Evolutionary conservation across 768 basidiomycete genomes (phyloP), one percentile per base, ranked within the genome.

Genomic region (Leucosporidium creatinivorum): DNA sequence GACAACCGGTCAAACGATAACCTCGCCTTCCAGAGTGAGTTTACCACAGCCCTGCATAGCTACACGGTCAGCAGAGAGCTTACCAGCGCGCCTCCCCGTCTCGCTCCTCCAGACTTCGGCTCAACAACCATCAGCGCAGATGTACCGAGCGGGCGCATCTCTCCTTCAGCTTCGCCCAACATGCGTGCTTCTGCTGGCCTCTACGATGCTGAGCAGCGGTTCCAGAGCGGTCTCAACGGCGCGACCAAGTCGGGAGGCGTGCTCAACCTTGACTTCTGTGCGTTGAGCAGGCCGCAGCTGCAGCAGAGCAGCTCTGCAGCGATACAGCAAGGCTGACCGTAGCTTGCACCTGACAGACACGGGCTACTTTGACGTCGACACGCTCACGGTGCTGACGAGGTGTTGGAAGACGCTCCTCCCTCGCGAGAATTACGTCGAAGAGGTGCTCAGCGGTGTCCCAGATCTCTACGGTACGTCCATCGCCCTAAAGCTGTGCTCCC

Each of bases 341-440:
- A 12, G n/a, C 33, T 58, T 21, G 6, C 30, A 1, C 0, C 33
- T 26, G 57, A n/a, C 67, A 72, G 70, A 93, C 76, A 89, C 91
- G 75, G 82, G 84, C 4, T 91, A 89, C 78, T 93, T 93, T 73
- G 91, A 93, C 69, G 84, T 93, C 44, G 91, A 93, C 58, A 73
- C 74, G 19, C 10, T 58, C 25, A 75, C 72, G 17, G 74, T 75
- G 26, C 56, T 73, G 15, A 68, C 71, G n/a, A 68, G 75, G 23
- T 68, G 73, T 51, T 73, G 67, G 66, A 70, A 69, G 68, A 74
- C 75, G 23, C 67, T 76, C 31, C n/a, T 72, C 25, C 75, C 75
- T 4, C 64, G 44, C 12, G 75, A 74, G 59, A 73, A 75, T 60
- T 75, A 76, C 47, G 26, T 61, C n/a, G 49, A 49, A 52, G 65